Evolutionary conservation across 257 asterid genomes (phyloP).

Genomic region (Penstemon newberryi): DNA sequence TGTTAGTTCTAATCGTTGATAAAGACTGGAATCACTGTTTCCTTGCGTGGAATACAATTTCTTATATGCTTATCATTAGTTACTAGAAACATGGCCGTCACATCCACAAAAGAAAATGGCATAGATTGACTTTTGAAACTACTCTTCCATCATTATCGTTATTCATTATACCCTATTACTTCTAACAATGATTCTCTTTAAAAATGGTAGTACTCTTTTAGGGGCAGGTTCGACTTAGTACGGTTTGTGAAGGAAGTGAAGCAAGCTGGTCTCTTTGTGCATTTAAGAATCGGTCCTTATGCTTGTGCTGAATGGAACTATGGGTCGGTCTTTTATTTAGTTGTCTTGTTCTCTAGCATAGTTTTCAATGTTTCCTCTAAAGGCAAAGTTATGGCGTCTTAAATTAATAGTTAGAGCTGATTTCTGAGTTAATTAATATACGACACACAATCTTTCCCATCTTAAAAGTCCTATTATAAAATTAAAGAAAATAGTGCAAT

Average conservation of each 20-base stretch:
- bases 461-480: constrained; percentile 1
- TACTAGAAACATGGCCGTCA: not conserved
- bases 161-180: not conserved
- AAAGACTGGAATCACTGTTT: not conserved
- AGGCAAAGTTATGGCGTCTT: not conserved
- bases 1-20: not conserved
- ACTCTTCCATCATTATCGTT: constrained; percentile 1
- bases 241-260: constrained; percentile 69
- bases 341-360: constrained; percentile 17
- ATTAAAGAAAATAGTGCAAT: constrained; percentile 1
- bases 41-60: not conserved
- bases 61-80: not conserved
- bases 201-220: constrained; percentile 58
- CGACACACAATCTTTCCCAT: not conserved
- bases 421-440: not conserved
- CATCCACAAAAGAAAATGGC: not conserved
- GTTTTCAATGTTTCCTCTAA: not conserved
- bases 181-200: constrained; percentile 21
- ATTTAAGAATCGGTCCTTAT: constrained; percentile 77
- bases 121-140: not conserved
- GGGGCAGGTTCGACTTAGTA: constrained; percentile 72
- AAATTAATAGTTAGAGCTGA: constrained; percentile 11
- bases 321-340: constrained; percentile 47
- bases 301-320: constrained; percentile 95
- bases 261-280: constrained; percentile 71